A percentile compares a stretch with the other conserved stretches of the same genome.
Conservation (phyloP, 257 asterid genomes). For the Solanum bulbocastanum region DNA sequence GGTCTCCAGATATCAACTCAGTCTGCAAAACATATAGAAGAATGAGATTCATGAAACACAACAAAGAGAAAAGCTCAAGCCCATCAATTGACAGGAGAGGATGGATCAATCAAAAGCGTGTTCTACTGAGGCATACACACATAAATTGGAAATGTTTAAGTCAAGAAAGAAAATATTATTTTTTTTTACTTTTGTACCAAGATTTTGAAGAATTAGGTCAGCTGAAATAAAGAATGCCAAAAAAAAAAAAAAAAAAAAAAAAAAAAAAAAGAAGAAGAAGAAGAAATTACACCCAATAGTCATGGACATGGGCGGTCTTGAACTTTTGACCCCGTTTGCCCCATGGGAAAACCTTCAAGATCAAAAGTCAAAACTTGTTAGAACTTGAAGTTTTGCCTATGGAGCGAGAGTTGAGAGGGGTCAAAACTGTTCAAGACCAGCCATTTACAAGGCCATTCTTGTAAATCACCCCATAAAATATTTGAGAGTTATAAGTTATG, state of each 20-base stretch:
- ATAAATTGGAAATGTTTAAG: background rate
- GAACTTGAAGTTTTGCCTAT: background rate
- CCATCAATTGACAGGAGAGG: background rate
- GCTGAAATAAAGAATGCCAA: background rate
- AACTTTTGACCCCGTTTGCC: background rate
- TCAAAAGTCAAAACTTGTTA: background rate
- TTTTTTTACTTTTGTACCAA: background rate
- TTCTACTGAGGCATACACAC: background rate
- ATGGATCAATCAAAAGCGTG: background rate
- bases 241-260: too few species aligned
- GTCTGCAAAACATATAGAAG: slow-evolving; percentile 35
- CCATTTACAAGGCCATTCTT: background rate
- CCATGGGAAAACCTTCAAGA: background rate
- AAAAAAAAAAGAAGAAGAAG: too few species aligned
- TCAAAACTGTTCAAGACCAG: background rate
- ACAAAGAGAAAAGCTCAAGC: background rate
- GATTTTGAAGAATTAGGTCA: background rate
- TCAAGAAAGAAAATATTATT: background rate
- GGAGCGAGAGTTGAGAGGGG: background rate
- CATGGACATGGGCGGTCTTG: background rate
- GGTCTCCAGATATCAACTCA: slow-evolving; percentile 97
- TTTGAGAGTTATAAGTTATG: background rate
- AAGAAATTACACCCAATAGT: background rate
- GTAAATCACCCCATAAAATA: background rate
- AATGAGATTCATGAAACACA: background rate